Conservation (phyloP, 306 rosid species). For the Prunus armeniaca region DNA sequence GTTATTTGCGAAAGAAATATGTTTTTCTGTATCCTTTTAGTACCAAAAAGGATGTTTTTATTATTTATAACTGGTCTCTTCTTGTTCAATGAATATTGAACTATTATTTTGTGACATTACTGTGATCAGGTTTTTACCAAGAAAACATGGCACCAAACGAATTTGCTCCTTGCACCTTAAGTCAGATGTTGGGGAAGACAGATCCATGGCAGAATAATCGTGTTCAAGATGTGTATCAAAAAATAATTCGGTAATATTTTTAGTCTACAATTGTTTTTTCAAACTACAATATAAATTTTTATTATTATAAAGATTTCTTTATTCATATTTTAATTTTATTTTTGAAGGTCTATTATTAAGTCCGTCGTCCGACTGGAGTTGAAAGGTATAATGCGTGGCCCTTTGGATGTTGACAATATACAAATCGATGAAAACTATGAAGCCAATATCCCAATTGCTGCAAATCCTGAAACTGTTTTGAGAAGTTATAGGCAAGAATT, state of each 20-base stretch:
- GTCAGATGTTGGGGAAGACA: not conserved
- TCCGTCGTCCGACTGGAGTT: not conserved
- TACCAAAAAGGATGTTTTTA: no score
- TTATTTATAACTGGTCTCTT: no score
- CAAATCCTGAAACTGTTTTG: not conserved
- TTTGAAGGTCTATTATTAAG: not conserved
- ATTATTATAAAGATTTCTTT: not conserved
- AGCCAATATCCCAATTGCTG: not conserved
- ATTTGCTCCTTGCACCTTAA: not conserved
- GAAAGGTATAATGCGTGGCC: not conserved
- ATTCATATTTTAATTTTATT: not conserved
- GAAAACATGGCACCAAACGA: not conserved
- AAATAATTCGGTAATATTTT: not conserved
- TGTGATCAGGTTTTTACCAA: not conserved
- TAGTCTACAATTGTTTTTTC: not conserved
- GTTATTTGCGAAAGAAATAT: no score
- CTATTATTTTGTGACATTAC: not conserved
- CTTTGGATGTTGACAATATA: not conserved
- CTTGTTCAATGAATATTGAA: no score
- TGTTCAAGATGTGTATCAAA: not conserved
- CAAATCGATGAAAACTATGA: not conserved
- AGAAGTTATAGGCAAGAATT: not conserved
- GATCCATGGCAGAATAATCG: not conserved
- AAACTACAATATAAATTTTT: not conserved
- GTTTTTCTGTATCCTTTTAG: no score